Percentiles rank a stretch among this genome's conserved stretches.
Conservation (phyloP, 2,329 filamentous ascomycete genomes). For the Nemania serpens region DNA sequence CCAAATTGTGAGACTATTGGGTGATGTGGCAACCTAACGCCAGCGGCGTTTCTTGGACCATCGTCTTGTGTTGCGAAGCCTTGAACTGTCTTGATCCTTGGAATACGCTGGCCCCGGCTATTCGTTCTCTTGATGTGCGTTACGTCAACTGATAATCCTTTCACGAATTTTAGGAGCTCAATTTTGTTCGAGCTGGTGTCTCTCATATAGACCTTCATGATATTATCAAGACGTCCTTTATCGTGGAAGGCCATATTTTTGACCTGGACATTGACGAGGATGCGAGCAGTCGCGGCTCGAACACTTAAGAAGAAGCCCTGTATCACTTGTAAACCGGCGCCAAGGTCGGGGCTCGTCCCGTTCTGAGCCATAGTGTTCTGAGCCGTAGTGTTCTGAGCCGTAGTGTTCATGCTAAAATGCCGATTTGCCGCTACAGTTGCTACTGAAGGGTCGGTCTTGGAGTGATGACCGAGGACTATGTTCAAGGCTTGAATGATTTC, state of each 20-base stretch:
- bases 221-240: constrained; percentile 1
- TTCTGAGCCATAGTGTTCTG: background rate
- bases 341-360: constrained; percentile 7
- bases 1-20: constrained; percentile 3
- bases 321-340: constrained; percentile 12
- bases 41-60: too few relatives aligned
- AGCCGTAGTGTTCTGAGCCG: background rate
- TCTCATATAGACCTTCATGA: constrained; percentile 1
- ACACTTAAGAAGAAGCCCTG: constrained; percentile 18
- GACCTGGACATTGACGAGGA: constrained; percentile 19
- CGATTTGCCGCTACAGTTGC: constrained; percentile 10
- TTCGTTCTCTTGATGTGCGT: constrained; percentile 9
- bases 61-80: constrained; percentile 9
- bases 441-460: constrained; percentile 4
- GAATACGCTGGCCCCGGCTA: constrained; percentile 1
- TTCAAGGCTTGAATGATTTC: constrained; percentile 18
- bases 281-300: constrained; percentile 15
- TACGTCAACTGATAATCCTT: constrained; percentile 10
- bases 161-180: background rate
- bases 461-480: constrained; percentile 9
- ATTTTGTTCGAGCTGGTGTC: background rate
- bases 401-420: background rate
- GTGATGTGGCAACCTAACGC: background rate
- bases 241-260: constrained; percentile 18
- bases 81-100: constrained; percentile 9